Conservation (phyloP, 129 eudicot species). For the Ambrosia trifida region DNA sequence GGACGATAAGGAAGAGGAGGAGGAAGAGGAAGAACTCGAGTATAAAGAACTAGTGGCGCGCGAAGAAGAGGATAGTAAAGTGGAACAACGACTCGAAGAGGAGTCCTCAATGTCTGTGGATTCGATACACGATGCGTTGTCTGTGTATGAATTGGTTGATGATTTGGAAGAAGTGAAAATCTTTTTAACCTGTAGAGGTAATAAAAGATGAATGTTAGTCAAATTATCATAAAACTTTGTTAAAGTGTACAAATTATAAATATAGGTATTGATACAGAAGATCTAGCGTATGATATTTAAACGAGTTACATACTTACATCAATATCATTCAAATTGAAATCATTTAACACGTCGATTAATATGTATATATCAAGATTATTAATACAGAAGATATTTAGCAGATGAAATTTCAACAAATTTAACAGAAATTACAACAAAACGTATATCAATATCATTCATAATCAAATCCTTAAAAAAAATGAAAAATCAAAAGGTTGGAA, state of each 20-base stretch:
- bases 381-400: too few relatives aligned
- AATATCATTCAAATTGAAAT: too few relatives aligned
- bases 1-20: conserved; percentile 23
- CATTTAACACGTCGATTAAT: too few relatives aligned
- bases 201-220: too few relatives aligned
- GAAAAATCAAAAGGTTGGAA: not conserved
- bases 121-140: conserved; percentile 8
- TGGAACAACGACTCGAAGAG: conserved; percentile 26
- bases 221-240: not conserved
- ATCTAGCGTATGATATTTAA: too few relatives aligned
- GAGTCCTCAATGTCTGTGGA: conserved; percentile 25
- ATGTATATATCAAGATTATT: too few relatives aligned
- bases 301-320: too few relatives aligned
- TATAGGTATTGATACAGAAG: not conserved
- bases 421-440: not conserved
- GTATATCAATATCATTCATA: too few relatives aligned
- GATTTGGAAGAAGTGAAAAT: conserved; percentile 33
- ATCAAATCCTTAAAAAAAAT: too few relatives aligned
- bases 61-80: conserved; percentile 28
- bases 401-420: not conserved
- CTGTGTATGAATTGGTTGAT: conserved; percentile 19
- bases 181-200: conserved; percentile 39
- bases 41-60: conserved; percentile 29
- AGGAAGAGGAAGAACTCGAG: too few relatives aligned
- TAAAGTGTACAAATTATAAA: not conserved